Conservation (phyloP, 2,329 filamentous ascomycete genomes). For the Ceratocystis variospora region DNA sequence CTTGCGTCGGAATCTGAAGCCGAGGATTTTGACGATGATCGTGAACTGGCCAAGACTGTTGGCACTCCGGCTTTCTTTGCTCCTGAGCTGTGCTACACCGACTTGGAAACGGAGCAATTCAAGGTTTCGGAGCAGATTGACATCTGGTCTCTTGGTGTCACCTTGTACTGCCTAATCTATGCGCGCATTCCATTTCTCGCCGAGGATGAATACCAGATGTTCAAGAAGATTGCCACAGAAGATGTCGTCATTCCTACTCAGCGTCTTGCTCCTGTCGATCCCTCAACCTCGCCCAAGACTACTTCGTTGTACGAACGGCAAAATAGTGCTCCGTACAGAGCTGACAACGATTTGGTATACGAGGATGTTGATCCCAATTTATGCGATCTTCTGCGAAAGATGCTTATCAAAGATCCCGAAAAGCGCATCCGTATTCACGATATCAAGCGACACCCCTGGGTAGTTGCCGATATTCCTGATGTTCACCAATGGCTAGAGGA, state of each 20-base stretch:
- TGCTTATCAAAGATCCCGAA: conserved; percentile 79
- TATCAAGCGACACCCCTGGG: conserved; percentile 90
- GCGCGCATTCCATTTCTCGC: conserved; percentile 88
- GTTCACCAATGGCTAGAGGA: conserved; percentile 78
- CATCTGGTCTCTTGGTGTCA: conserved; percentile 93
- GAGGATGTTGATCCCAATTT: conserved; percentile 74
- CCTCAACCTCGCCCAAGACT: conserved; percentile 41
- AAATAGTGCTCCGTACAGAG: conserved; percentile 54
- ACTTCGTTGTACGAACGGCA: conserved; percentile 43
- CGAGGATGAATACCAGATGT: conserved; percentile 83
- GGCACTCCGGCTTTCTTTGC: conserved; percentile 97
- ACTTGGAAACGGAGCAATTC: conserved; percentile 52
- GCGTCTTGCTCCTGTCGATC: conserved; percentile 63
- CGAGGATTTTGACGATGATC: conserved; percentile 76
- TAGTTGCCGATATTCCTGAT: conserved; percentile 63
- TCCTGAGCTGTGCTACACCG: conserved; percentile 86
- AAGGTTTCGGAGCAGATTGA: conserved; percentile 89
- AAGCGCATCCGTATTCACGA: conserved; percentile 80
- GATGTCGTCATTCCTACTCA: conserved; percentile 78
- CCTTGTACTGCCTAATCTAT: conserved; percentile 87
- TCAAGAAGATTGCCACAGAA: conserved; percentile 78
- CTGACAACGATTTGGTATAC: conserved; percentile 66
- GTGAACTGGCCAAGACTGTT: conserved; percentile 95
- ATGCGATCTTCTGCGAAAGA: conserved; percentile 59
- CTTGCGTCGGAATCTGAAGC: conserved; percentile 67